These are phyloP conservation scores for Leucosporidium yakuticum DNA, from an alignment of 768 basidiomycete species.

Conservation along the genomic window DNA sequence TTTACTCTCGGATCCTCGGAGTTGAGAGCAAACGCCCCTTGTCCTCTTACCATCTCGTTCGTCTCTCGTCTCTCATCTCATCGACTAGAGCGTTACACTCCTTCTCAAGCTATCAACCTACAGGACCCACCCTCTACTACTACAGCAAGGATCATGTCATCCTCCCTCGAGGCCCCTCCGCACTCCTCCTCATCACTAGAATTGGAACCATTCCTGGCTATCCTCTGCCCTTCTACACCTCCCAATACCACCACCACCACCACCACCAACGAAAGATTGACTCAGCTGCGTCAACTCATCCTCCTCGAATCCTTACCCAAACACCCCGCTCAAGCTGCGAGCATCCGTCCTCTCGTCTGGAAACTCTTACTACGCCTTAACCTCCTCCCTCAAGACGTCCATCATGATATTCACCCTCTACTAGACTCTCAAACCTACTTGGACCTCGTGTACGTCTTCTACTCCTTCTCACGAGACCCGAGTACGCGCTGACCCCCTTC, in stretches of 20 bases:
- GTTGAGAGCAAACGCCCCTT: not conserved
- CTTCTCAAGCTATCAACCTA: not conserved
- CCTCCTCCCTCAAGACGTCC: conserved; percentile 51
- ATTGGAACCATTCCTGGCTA: not conserved
- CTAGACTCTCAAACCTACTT: conserved; percentile 21
- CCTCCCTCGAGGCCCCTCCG: not conserved
- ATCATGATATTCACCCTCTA: conserved; percentile 9
- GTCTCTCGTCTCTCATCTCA: not conserved
- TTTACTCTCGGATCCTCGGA: no score
- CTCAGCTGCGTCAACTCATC: conserved; percentile 8
- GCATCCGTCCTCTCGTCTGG: conserved; percentile 80
- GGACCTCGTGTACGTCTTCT: conserved; percentile 7
- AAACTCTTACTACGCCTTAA: conserved; percentile 82
- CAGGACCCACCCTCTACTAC: not conserved
- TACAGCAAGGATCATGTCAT: not conserved
- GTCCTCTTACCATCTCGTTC: not conserved
- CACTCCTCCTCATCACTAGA: not conserved
- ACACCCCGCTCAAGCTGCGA: conserved; percentile 39
- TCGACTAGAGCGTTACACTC: not conserved
- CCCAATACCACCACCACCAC: not conserved
- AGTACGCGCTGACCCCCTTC: not conserved
- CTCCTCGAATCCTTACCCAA: conserved; percentile 16
- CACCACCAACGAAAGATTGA: no score
- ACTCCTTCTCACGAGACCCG: not conserved
- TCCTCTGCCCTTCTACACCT: not conserved